These are phyloP conservation scores for Incumbomyces lentus DNA, from an alignment of 2,329 filamentous ascomycete genomes.

Conservation along the genomic window DNA sequence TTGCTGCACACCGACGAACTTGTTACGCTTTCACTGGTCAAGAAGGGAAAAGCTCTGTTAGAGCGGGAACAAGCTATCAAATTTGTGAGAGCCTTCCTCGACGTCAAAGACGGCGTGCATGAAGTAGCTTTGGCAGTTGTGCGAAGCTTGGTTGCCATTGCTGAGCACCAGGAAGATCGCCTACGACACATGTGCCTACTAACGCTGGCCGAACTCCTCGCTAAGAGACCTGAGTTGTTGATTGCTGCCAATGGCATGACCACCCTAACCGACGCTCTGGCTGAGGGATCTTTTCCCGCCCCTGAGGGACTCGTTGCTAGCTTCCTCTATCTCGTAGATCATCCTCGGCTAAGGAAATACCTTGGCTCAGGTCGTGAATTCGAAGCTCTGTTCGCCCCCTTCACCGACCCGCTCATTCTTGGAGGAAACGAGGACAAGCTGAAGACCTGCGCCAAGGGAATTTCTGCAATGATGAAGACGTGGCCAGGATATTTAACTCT, in stretches of 20 bases:
- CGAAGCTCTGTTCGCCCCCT: conserved; percentile 79
- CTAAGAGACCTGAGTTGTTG: conserved; percentile 72
- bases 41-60: conserved; percentile 92
- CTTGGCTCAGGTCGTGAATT: conserved; percentile 82
- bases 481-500: conserved; percentile 88
- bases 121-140: conserved; percentile 83
- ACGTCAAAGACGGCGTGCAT: conserved; percentile 82
- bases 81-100: conserved; percentile 86
- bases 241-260: conserved; percentile 75
- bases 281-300: conserved; percentile 83
- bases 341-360: conserved; percentile 67
- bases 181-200: conserved; percentile 84
- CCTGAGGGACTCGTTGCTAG: conserved; percentile 78
- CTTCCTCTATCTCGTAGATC: conserved; percentile 83
- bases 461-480: conserved; percentile 78
- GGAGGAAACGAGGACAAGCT: conserved; percentile 53
- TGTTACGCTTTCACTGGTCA: conserved; percentile 83
- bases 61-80: conserved; percentile 95
- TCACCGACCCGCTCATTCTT: conserved; percentile 65
- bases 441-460: conserved; percentile 84
- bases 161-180: conserved; percentile 75
- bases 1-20: conserved; percentile 83
- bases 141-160: conserved; percentile 80
- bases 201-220: conserved; percentile 81
- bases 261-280: conserved; percentile 80